Evolutionary conservation across 495 filamentous ascomycete species (phyloP).

Genomic region (Cenococcum geophilum): DNA sequence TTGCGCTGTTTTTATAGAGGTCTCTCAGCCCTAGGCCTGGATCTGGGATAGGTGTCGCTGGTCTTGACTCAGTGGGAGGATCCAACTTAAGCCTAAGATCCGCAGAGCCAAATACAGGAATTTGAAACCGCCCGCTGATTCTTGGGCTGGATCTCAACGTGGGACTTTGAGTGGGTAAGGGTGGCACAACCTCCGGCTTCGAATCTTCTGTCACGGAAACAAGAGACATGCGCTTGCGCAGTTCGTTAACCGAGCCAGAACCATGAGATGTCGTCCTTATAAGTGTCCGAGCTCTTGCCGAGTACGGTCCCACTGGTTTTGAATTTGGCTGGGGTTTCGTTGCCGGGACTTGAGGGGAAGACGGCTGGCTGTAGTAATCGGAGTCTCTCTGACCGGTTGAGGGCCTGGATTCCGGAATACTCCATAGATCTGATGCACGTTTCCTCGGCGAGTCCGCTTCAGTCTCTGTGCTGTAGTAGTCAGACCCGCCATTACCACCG

Average conservation of each 20-base stretch:
- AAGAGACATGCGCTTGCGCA: slow-evolving; percentile 25
- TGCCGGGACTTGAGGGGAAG: slow-evolving; percentile 21
- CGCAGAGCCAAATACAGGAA: no score
- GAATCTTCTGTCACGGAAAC: slow-evolving; percentile 12
- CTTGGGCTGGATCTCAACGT: no score
- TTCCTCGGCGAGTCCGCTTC: slow-evolving; percentile 5
- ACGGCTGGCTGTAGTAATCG: slow-evolving; percentile 30
- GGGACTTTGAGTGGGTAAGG: not conserved
- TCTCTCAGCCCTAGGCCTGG: no score
- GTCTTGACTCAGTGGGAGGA: no score
- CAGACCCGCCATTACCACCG: not conserved
- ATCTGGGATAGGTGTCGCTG: no score
- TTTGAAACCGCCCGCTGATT: no score
- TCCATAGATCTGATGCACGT: slow-evolving; percentile 13
- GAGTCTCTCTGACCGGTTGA: slow-evolving; percentile 26
- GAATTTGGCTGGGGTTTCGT: slow-evolving; percentile 9
- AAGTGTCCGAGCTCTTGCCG: slow-evolving; percentile 16
- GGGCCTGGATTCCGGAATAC: slow-evolving; percentile 23
- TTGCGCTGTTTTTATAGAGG: no score
- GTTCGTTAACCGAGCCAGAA: slow-evolving; percentile 7
- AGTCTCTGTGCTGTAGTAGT: not conserved
- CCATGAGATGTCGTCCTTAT: slow-evolving; percentile 8
- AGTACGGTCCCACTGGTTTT: not conserved
- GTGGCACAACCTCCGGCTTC: not conserved
- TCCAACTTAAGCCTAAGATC: no score